Base-by-base conservation (phyloP, 2,329 filamentous ascomycete species). In the Sarocladium strictum region DNA sequence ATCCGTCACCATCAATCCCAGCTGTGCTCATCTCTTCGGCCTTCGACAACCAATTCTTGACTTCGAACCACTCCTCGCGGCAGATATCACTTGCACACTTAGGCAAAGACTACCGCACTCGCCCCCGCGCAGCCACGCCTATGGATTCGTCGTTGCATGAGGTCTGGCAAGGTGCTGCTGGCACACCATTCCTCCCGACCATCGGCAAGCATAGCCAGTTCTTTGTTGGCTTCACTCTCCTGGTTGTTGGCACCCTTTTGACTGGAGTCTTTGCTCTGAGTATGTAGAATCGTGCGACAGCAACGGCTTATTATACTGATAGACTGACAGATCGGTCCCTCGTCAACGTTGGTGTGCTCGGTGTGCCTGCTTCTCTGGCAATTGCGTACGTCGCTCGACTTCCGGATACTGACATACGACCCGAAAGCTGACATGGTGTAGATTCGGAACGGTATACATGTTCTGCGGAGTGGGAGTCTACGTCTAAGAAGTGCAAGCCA, bases 381-480 rank as follows among this genome's bases (percentile, higher is more conserved):
- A 83, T 97, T 75, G 93, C 89, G 93, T 97, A 85, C 66, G 89
- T 75, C 37, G 29, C 37, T 33, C 41, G 14, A 17, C 24, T 9
- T 6, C 17, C 40, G 38, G 59, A 24, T 37, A 15, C 26, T 29
- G 49, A 58, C 51, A 52, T 14, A 2, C 4, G 27, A 17, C 14
- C 35, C 24, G 23, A 29, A 53, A 41, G 53, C 67, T 67, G 54
- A 63, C 24, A 12, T 27, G 1, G 26, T 23, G 11, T 66, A 97
- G 93, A 52, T 89, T 96, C 71, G 94, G 94, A 63, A 87, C 93
- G 52, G 91, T 99, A 45, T 97, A 94, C 75, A 96, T 97, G 87
- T 97, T 99, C 75, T 99, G 94, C 74, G 94, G 92, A 57, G 94
- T 94, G 69, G 94, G 94, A 70, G 94, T 99, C 68, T 97, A 99